These are phyloP conservation scores for Amanita pallidorosea DNA, from an alignment of 768 basidiomycete genomes.

Conservation along the genomic window DNA sequence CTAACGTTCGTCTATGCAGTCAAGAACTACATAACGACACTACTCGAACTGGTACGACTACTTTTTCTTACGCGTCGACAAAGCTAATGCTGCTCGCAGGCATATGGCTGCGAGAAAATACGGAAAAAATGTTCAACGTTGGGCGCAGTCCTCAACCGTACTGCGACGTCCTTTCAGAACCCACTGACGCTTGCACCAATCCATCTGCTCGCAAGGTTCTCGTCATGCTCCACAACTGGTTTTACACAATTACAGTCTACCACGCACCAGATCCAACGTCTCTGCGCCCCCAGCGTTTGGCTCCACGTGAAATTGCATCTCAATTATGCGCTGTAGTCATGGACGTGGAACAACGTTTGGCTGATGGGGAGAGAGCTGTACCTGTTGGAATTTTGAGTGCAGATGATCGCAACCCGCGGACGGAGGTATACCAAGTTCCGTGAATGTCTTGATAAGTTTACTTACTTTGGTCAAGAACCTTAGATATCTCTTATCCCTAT, in stretches of 20 bases:
- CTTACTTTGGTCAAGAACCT: conserved; percentile 39
- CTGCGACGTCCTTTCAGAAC: conserved; percentile 54
- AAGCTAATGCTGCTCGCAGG: conserved; percentile 20
- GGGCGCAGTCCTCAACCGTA: conserved; percentile 60
- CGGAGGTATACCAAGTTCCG: conserved; percentile 38
- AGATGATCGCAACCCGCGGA: conserved; percentile 78
- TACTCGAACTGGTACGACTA: conserved; percentile 49
- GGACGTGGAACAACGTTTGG: conserved; percentile 47
- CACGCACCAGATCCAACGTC: conserved; percentile 21
- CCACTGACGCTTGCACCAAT: conserved; percentile 31
- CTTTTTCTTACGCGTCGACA: background rate
- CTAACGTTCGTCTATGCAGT: conserved; percentile 23
- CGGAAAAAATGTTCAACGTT: conserved; percentile 61
- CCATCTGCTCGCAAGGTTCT: conserved; percentile 44
- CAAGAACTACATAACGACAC: conserved; percentile 63
- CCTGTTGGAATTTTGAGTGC: conserved; percentile 66
- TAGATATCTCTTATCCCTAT: conserved; percentile 52
- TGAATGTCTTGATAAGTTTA: background rate
- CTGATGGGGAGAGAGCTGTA: conserved; percentile 43
- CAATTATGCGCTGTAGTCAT: conserved; percentile 32
- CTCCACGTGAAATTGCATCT: conserved; percentile 29
- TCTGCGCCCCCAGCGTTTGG: conserved; percentile 18
- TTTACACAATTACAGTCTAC: conserved; percentile 67
- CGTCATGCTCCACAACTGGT: conserved; percentile 68
- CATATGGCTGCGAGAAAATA: conserved; percentile 52